These are phyloP conservation scores for Ophiostoma tasmaniense DNA, from an alignment of 2,329 filamentous ascomycete species.

Conservation along the genomic window DNA sequence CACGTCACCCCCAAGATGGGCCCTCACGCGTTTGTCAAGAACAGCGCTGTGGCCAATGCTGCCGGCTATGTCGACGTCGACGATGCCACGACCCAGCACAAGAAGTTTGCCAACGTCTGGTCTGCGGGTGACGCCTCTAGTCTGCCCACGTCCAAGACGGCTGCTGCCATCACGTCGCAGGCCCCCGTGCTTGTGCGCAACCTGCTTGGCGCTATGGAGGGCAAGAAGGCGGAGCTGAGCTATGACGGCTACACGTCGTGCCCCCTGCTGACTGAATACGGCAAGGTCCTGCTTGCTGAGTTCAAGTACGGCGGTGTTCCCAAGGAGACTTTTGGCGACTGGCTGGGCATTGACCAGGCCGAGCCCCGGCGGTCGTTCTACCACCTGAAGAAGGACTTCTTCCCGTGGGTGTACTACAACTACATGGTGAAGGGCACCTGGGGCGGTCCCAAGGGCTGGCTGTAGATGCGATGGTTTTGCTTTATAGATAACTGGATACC, in stretches of 20 bases:
- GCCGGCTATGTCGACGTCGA: conserved; percentile 52
- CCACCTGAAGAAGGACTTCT: conserved; percentile 40
- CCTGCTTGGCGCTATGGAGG: conserved; percentile 30
- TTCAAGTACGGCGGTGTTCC: conserved; percentile 40
- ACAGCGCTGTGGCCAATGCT: conserved; percentile 45
- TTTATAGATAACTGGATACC: not conserved
- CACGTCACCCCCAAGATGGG: conserved; percentile 54
- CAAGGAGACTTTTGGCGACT: conserved; percentile 35
- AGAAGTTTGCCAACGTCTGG: conserved; percentile 49
- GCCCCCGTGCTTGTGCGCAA: conserved; percentile 37
- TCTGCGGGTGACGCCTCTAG: conserved; percentile 51
- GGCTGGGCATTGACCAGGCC: conserved; percentile 31
- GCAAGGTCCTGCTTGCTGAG: conserved; percentile 39
- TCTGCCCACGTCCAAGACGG: conserved; percentile 45
- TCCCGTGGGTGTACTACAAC: conserved; percentile 48
- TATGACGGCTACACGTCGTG: conserved; percentile 40
- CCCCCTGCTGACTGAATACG: conserved; percentile 37
- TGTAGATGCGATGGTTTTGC: not conserved
- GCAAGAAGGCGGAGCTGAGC: conserved; percentile 26
- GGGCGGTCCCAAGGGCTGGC: conserved; percentile 42
- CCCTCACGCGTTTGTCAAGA: conserved; percentile 44
- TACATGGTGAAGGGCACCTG: conserved; percentile 47
- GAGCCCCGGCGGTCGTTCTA: conserved; percentile 33
- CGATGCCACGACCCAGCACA: conserved; percentile 43
- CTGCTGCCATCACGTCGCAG: conserved; percentile 37